These are phyloP conservation scores for Casuarina glauca DNA, from an alignment of 306 rosid species.

Conservation along the genomic window DNA sequence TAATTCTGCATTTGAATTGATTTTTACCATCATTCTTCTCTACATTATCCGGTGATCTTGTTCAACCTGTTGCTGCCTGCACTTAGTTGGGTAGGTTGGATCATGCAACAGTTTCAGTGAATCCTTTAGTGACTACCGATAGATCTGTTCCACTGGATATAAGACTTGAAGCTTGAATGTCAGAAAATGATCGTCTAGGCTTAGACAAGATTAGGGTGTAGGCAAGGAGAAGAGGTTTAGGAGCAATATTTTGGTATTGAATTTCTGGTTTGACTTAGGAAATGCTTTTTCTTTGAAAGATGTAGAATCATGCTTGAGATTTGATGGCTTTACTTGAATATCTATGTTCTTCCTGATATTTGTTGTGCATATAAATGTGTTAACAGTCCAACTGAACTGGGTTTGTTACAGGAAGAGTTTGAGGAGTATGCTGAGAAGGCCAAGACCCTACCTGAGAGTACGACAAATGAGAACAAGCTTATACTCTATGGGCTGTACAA, in stretches of 20 bases:
- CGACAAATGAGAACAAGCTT: conserved; percentile 72
- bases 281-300: neutral
- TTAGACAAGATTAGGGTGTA: neutral
- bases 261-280: neutral
- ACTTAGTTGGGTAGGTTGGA: neutral
- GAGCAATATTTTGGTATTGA: neutral
- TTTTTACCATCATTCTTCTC: neutral
- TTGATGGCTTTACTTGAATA: neutral
- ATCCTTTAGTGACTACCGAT: neutral
- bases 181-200: neutral
- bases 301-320: neutral
- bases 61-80: neutral
- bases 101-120: neutral
- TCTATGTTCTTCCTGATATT: neutral
- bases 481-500: conserved; percentile 88
- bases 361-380: neutral
- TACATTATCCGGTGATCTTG: neutral
- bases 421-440: conserved; percentile 82
- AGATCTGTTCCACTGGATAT: neutral
- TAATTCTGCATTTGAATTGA: neutral
- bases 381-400: neutral
- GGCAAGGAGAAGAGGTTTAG: neutral
- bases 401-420: conserved; percentile 82
- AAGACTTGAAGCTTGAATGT: neutral
- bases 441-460: conserved; percentile 63